phyloP scores from a whole-genome alignment of 1,284 basidiomycete species.

The Vanrija humicola region DNA sequence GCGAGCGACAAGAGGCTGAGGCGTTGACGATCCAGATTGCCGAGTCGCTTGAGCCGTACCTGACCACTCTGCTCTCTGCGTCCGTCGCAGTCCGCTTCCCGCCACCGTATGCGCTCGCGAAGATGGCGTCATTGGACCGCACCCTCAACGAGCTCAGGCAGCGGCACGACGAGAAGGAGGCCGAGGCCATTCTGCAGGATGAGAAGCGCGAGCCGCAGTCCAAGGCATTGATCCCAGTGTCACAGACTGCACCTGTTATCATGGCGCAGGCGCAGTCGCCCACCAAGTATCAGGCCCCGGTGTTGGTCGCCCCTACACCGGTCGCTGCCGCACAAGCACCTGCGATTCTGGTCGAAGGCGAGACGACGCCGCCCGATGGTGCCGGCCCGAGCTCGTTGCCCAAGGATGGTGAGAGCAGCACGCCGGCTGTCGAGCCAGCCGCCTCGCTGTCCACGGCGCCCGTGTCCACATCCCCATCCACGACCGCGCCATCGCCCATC shows the following conservation, averaged over 20 bases:
- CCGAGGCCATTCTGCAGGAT: slow-evolving; percentile 69
- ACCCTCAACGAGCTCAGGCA: slow-evolving; percentile 63
- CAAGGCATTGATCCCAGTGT: background rate
- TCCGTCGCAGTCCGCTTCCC: slow-evolving; percentile 84
- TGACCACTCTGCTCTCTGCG: slow-evolving; percentile 79
- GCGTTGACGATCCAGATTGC: slow-evolving; percentile 54
- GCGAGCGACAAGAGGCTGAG: slow-evolving; percentile 59
- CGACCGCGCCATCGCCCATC: background rate
- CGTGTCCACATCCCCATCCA: background rate
- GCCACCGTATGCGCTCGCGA: slow-evolving; percentile 77
- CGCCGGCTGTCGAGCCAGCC: no score
- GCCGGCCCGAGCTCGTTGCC: no score
- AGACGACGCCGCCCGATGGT: no score
- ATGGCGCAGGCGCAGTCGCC: slow-evolving; percentile 23
- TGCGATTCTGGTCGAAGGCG: background rate
- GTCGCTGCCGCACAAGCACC: background rate
- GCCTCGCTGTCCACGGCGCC: no score
- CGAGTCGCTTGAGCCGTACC: slow-evolving; percentile 73
- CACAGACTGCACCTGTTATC: background rate
- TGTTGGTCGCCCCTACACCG: background rate
- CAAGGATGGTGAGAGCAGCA: no score
- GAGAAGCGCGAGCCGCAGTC: slow-evolving; percentile 51
- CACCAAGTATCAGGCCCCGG: background rate
- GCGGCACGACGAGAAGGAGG: slow-evolving; percentile 68
- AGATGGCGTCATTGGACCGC: slow-evolving; percentile 81